A percentile compares a stretch with the other conserved stretches of the same genome.
phyloP scores from a whole-genome alignment of 345 rosid species.

The Populus davidiana region DNA sequence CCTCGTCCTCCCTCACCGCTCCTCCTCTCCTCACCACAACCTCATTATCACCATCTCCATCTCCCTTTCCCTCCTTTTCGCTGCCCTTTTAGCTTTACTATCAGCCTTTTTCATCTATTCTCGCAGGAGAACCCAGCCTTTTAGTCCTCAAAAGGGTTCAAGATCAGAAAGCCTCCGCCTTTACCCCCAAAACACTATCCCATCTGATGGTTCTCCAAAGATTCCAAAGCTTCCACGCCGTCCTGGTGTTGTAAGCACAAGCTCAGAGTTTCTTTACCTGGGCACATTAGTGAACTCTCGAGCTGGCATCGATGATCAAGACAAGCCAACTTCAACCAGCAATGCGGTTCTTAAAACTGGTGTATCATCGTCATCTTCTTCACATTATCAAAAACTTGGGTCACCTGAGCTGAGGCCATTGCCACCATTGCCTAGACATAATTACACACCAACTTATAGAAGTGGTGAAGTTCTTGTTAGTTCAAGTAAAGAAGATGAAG shows the following conservation, averaged over 20 bases:
- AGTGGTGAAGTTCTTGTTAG: conserved; percentile 41
- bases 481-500: conserved; percentile 29
- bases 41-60: conserved; percentile 40
- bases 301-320: conserved; percentile 28
- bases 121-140: conserved; percentile 30
- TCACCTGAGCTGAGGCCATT: conserved; percentile 93
- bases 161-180: conserved; percentile 58
- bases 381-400: conserved; percentile 53
- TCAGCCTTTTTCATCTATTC: conserved; percentile 42
- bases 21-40: conserved; percentile 17
- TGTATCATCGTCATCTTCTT: conserved; percentile 33
- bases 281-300: conserved; percentile 65
- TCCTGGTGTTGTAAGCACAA: conserved; percentile 34
- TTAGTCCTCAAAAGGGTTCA: conserved; percentile 35
- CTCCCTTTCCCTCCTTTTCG: conserved; percentile 53
- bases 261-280: conserved; percentile 82
- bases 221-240: conserved; percentile 29
- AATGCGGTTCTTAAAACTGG: conserved; percentile 42
- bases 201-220: conserved; percentile 52
- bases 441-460: conserved; percentile 35
- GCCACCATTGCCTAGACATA: conserved; percentile 71
- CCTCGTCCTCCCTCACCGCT: conserved; percentile 55
- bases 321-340: conserved; percentile 31
- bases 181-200: conserved; percentile 59
- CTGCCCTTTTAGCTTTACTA: conserved; percentile 43